phyloP scores from a whole-genome alignment of 345 rosid genomes.

The Excoecaria cochinchinensis region DNA sequence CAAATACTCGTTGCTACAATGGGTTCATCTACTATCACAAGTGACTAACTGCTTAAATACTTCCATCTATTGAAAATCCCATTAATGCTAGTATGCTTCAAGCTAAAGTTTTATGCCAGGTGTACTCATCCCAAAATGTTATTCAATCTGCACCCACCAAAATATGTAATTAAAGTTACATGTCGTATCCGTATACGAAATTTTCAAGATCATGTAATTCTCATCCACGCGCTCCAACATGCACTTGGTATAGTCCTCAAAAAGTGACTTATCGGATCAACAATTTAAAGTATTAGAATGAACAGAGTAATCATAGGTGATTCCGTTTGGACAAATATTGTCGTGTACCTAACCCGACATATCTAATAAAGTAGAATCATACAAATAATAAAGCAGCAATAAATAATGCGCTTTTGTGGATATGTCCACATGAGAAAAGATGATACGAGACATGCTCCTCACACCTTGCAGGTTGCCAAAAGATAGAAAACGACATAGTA shows the following conservation, averaged over 20 bases:
- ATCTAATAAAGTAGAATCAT: slow-evolving; percentile 12
- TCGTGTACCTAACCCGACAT: slow-evolving; percentile 9
- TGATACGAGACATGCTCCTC: background rate
- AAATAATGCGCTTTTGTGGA: background rate
- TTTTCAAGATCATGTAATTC: background rate
- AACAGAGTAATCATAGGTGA: background rate
- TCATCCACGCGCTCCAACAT: background rate
- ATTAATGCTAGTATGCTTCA: background rate
- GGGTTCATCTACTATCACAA: too few species aligned
- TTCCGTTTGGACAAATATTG: background rate
- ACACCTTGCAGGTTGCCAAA: background rate
- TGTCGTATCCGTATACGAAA: too few species aligned
- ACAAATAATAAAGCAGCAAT: slow-evolving; percentile 9
- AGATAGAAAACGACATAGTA: background rate
- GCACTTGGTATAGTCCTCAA: background rate
- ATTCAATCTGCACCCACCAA: background rate
- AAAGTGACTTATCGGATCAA: background rate
- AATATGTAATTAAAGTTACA: background rate
- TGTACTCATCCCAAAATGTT: background rate
- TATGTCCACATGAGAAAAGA: slow-evolving; percentile 9
- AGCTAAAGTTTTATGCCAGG: background rate
- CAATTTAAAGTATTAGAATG: background rate
- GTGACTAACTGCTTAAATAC: background rate
- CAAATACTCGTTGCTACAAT: background rate
- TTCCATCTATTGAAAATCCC: background rate